phyloP scores from a whole-genome alignment of 1,284 basidiomycete genomes.

The Blastosporella zonata region DNA sequence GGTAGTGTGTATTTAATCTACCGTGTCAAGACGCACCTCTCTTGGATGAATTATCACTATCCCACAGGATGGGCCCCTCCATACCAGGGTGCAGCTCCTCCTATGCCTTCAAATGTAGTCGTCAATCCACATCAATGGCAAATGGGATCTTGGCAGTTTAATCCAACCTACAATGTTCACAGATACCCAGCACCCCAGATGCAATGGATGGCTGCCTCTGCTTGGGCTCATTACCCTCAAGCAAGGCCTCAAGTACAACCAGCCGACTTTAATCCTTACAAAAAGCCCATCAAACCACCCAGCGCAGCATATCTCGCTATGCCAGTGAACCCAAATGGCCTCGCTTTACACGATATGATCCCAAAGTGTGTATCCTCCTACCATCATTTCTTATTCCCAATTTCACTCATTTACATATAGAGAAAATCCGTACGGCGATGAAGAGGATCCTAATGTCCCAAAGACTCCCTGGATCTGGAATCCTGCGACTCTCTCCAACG shows the following conservation, averaged over 20 bases:
- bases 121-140: slow-evolving; percentile 46
- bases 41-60: slow-evolving; percentile 4
- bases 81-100: slow-evolving; percentile 43
- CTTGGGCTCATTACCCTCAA: slow-evolving; percentile 29
- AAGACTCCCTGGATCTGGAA: slow-evolving; percentile 40
- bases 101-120: slow-evolving; percentile 40
- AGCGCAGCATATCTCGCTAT: slow-evolving; percentile 61
- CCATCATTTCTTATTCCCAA: background rate
- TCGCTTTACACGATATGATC: slow-evolving; percentile 65
- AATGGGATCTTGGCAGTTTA: slow-evolving; percentile 45
- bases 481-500: slow-evolving; percentile 28
- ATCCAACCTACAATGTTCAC: slow-evolving; percentile 39
- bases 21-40: background rate
- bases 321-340: slow-evolving; percentile 54
- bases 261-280: slow-evolving; percentile 54
- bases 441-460: slow-evolving; percentile 26
- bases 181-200: slow-evolving; percentile 24
- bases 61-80: slow-evolving; percentile 32
- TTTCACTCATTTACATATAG: slow-evolving; percentile 23
- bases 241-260: slow-evolving; percentile 15
- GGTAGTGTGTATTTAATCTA: no score
- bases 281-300: slow-evolving; percentile 52
- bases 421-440: slow-evolving; percentile 33
- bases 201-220: slow-evolving; percentile 37
- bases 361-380: slow-evolving; percentile 48